These are phyloP conservation scores for Aspergillus sp. DNA, from an alignment of 2,329 filamentous ascomycete species.

Conservation along the genomic window DNA sequence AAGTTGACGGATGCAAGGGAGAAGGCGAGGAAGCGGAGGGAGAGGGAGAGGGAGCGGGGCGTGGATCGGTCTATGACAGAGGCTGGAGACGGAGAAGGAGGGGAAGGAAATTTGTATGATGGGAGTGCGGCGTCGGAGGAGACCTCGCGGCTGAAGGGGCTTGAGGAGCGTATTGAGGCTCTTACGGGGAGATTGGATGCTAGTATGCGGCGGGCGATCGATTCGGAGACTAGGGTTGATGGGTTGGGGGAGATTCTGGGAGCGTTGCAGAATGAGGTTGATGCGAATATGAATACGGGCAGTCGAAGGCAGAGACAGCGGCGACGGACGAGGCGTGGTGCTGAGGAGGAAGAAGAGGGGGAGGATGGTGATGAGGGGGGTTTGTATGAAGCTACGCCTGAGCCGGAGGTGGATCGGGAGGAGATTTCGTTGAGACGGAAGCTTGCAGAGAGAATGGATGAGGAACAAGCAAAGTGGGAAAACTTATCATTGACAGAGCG, in stretches of 20 bases:
- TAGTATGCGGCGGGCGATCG: conserved; percentile 58
- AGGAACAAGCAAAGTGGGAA: conserved; percentile 37
- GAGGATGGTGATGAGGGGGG: conserved; percentile 36
- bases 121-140: conserved; percentile 37
- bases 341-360: conserved; percentile 20
- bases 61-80: conserved; percentile 18
- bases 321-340: conserved; percentile 19
- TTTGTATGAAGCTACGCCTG: conserved; percentile 41
- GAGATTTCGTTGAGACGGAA: conserved; percentile 33
- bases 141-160: conserved; percentile 42
- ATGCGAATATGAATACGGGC: conserved; percentile 23
- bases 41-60: conserved; percentile 23
- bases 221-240: conserved; percentile 52
- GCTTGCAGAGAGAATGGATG: conserved; percentile 36
- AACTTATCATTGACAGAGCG: conserved; percentile 40
- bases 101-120: conserved; percentile 24
- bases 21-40: conserved; percentile 38
- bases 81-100: conserved; percentile 18
- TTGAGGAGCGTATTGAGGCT: conserved; percentile 48
- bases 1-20: conserved; percentile 43
- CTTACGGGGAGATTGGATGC: conserved; percentile 59
- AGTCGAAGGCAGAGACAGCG: conserved; percentile 32
- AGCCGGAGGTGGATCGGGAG: conserved; percentile 33
- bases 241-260: conserved; percentile 46
- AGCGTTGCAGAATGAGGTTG: conserved; percentile 43